A percentile compares a stretch with the other conserved stretches of the same genome.
Evolutionary conservation across 176 grass and related monocot genomes (phyloP).

Genomic region (Melocanna baccifera): DNA sequence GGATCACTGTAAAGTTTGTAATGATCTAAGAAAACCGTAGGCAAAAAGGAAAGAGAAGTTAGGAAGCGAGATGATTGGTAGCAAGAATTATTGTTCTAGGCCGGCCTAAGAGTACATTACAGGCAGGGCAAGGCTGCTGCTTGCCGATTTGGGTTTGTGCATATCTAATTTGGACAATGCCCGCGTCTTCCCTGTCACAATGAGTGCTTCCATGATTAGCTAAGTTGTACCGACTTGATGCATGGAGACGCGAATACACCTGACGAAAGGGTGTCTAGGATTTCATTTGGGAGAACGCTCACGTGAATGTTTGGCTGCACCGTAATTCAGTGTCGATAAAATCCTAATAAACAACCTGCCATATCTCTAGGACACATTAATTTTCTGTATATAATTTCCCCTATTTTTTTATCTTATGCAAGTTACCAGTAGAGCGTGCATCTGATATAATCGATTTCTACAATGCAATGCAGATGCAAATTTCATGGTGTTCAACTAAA

Average conservation of each 20-base stretch:
- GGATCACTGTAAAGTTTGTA: slow-evolving; percentile 24
- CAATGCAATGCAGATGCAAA: too few species aligned
- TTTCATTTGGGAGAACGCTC: not conserved
- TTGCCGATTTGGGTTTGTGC: slow-evolving; percentile 18
- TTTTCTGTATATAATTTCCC: too few species aligned
- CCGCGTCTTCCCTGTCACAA: slow-evolving; percentile 7
- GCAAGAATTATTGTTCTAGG: slow-evolving; percentile 36
- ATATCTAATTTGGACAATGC: slow-evolving; percentile 40
- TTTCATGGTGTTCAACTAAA: not conserved
- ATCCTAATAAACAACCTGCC: too few species aligned
- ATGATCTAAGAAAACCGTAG: slow-evolving; percentile 11
- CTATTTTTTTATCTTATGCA: too few species aligned
- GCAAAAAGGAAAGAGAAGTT: slow-evolving; percentile 19
- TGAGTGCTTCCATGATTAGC: slow-evolving; percentile 31
- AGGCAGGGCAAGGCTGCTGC: not conserved
- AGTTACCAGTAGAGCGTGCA: too few species aligned
- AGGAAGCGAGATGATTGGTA: slow-evolving; percentile 27
- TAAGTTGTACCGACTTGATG: not conserved
- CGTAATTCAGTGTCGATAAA: not conserved
- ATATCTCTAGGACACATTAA: too few species aligned
- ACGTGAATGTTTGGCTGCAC: not conserved
- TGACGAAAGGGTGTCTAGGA: not conserved
- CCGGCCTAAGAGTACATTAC: not conserved
- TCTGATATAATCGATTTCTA: too few species aligned
- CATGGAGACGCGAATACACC: not conserved